Evolutionary conservation across 768 basidiomycete species (phyloP).

Genomic region (Clitopilus passeckerianus): DNA sequence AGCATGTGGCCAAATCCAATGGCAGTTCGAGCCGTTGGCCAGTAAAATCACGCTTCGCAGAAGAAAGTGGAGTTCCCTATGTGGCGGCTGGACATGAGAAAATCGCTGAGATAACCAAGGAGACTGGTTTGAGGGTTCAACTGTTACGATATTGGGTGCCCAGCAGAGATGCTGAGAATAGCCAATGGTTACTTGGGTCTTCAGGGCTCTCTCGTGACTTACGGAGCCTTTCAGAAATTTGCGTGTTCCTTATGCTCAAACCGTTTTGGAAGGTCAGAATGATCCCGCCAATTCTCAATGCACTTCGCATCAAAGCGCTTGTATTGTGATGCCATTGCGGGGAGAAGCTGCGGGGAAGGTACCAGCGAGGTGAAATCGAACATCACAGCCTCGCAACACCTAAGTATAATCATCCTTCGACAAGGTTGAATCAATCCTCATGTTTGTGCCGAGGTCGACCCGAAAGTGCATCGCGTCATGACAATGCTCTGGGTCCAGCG

Average conservation of each 20-base stretch:
- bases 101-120: not conserved
- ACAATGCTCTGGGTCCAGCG: not conserved
- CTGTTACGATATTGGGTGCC: not conserved
- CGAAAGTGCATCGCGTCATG: not conserved
- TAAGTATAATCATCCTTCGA: not conserved
- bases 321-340: not conserved
- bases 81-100: not conserved
- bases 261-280: not conserved
- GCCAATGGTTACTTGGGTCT: not conserved
- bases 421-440: not conserved
- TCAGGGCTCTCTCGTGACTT: not conserved
- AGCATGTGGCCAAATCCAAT: not conserved
- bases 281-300: not conserved
- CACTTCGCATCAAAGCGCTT: not conserved
- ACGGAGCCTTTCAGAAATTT: not conserved
- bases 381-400: not conserved
- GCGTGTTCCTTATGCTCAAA: not conserved
- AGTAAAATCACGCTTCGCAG: slow-evolving; percentile 2
- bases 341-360: not conserved
- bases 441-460: not conserved
- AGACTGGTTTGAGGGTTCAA: not conserved
- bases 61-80: not conserved
- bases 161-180: not conserved
- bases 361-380: not conserved
- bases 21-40: not conserved